Conservation (phyloP, 352 stramenopile genomes). For the Phytopythium delawarense region DNA sequence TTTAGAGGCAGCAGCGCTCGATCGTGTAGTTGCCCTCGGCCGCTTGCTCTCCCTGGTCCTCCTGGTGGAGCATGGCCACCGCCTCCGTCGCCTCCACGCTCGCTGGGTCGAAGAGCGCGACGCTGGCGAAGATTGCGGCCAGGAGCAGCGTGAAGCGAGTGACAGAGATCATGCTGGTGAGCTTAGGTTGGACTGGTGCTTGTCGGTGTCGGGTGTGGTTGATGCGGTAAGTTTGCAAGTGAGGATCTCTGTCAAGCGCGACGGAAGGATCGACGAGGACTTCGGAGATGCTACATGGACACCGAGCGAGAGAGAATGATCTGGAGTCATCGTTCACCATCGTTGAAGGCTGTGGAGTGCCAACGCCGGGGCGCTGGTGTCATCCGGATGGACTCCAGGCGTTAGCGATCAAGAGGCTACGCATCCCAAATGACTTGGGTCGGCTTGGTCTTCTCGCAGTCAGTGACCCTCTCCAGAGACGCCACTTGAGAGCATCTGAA, state of each 20-base stretch:
- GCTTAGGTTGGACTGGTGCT: not conserved
- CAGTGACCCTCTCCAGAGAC: not conserved
- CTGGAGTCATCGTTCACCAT: not conserved
- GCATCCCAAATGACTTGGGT: too few relatives aligned
- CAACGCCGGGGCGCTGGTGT: not conserved
- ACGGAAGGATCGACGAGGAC: not conserved
- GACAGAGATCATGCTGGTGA: not conserved
- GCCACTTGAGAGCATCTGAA: too few relatives aligned
- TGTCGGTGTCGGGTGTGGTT: not conserved
- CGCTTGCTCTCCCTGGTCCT: not conserved
- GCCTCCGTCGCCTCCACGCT: constrained; percentile 1
- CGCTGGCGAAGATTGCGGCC: not conserved
- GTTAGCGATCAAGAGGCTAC: not conserved
- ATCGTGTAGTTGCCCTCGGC: not conserved
- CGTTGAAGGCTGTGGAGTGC: not conserved
- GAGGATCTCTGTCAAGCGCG: not conserved
- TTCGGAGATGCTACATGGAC: not conserved
- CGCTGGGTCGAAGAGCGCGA: not conserved
- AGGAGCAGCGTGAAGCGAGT: not conserved
- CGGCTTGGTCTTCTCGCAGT: not conserved
- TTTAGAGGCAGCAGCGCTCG: constrained; percentile 1
- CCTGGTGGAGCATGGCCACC: not conserved
- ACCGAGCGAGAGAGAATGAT: not conserved
- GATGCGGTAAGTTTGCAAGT: not conserved
- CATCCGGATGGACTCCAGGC: not conserved